phyloP scores from a whole-genome alignment of 2,329 filamentous ascomycete genomes.

The Acarospora socialis region DNA sequence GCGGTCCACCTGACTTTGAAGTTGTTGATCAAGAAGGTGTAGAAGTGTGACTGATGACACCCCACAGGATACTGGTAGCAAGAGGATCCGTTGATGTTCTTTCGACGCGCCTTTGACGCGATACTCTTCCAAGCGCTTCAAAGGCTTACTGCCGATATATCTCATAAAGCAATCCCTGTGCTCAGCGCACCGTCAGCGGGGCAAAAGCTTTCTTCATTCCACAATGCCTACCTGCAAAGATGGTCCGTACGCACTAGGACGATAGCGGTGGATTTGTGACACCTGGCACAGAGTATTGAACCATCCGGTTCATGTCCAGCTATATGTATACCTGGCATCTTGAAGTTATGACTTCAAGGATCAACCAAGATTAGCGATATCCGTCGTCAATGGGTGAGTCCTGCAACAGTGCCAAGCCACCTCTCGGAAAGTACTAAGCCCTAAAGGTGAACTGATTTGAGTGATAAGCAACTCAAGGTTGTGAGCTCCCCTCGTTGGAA shows the following conservation, averaged over 20 bases:
- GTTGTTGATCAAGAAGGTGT: slow-evolving; percentile 57
- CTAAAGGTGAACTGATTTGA: too few relatives aligned
- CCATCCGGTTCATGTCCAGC: neutral
- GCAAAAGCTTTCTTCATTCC: slow-evolving; percentile 7
- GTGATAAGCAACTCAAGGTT: too few relatives aligned
- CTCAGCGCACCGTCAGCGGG: slow-evolving; percentile 7
- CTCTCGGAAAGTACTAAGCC: too few relatives aligned
- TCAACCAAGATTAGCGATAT: neutral
- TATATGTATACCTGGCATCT: neutral
- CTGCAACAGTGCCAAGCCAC: too few relatives aligned
- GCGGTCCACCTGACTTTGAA: slow-evolving; percentile 49
- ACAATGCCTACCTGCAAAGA: slow-evolving; percentile 41
- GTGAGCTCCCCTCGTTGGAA: too few relatives aligned
- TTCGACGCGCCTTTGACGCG: slow-evolving; percentile 30
- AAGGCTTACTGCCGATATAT: slow-evolving; percentile 64
- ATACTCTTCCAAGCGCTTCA: slow-evolving; percentile 62
- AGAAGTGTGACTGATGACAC: slow-evolving; percentile 65
- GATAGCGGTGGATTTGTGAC: slow-evolving; percentile 35
- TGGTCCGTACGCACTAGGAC: slow-evolving; percentile 44
- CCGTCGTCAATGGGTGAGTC: neutral
- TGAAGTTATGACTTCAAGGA: neutral
- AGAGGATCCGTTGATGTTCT: slow-evolving; percentile 37
- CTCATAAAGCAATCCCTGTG: slow-evolving; percentile 58
- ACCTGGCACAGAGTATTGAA: slow-evolving; percentile 38
- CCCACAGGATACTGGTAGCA: slow-evolving; percentile 73